Conservation (phyloP, 2,329 filamentous ascomycete genomes). For the Cyphellophora europaea region DNA sequence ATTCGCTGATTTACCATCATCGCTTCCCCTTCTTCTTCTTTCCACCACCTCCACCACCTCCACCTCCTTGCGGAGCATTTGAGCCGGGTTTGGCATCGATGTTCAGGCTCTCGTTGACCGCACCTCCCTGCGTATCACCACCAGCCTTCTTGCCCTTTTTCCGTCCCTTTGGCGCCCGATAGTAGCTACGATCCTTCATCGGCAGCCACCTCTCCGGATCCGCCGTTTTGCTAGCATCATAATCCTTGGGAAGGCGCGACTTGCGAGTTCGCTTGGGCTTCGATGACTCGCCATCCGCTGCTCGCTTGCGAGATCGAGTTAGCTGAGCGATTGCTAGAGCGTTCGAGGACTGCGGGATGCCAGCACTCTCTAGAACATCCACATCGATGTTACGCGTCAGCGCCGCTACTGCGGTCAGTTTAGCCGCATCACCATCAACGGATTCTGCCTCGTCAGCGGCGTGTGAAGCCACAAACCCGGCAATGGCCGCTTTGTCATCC, state of each 20-base stretch:
- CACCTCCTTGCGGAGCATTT: slow-evolving; percentile 21
- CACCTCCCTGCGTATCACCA: slow-evolving; percentile 75
- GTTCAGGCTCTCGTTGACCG: slow-evolving; percentile 60
- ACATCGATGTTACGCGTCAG: slow-evolving; percentile 34
- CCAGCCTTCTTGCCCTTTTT: slow-evolving; percentile 84
- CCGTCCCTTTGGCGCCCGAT: slow-evolving; percentile 72
- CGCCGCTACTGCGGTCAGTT: slow-evolving; percentile 30
- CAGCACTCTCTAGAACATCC: slow-evolving; percentile 33
- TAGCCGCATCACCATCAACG: slow-evolving; percentile 25
- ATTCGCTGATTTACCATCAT: too few relatives aligned
- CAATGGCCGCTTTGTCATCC: slow-evolving; percentile 59
- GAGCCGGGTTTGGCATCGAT: slow-evolving; percentile 34
- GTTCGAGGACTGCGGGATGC: slow-evolving; percentile 27
- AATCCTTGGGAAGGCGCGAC: slow-evolving; percentile 38
- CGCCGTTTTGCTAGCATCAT: slow-evolving; percentile 58
- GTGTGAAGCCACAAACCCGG: slow-evolving; percentile 78
- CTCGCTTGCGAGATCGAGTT: slow-evolving; percentile 26
- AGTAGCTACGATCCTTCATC: slow-evolving; percentile 77
- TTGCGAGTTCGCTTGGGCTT: slow-evolving; percentile 35
- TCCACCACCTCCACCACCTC: slow-evolving; percentile 27
- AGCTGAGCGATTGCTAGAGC: slow-evolving; percentile 19
- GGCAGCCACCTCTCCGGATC: slow-evolving; percentile 94
- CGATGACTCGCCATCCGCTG: slow-evolving; percentile 24
- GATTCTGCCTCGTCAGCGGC: slow-evolving; percentile 47
- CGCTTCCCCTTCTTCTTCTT: slow-evolving; percentile 44